Evolutionary conservation across 176 grass and related monocot species (phyloP).

Genomic region (Cenchrus fungigraminus): DNA sequence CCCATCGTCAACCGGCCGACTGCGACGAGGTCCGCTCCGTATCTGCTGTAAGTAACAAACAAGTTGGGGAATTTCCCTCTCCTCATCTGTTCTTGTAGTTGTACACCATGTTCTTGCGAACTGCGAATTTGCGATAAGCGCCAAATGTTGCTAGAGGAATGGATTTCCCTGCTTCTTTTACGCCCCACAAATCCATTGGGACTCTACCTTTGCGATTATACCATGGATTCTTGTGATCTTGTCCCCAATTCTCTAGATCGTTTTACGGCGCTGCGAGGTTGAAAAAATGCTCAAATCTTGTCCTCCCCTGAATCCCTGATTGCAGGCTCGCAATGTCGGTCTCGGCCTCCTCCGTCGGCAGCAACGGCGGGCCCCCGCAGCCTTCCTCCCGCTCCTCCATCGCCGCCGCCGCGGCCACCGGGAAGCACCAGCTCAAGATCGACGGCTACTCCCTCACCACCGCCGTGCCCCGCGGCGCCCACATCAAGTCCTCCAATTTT

Average conservation of each 20-base stretch:
- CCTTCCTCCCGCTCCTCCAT: neutral
- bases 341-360: neutral
- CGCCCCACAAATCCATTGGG: neutral
- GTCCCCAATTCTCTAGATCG: neutral
- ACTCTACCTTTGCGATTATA: neutral
- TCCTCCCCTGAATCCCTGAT: neutral
- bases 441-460: constrained; percentile 5
- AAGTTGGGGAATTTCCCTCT: neutral
- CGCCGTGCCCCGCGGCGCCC: neutral
- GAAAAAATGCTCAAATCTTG: neutral
- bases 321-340: neutral
- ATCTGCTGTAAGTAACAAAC: neutral
- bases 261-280: neutral
- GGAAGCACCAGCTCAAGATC: constrained; percentile 1
- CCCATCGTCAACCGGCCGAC: neutral
- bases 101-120: neutral
- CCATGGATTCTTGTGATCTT: neutral
- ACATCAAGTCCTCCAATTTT: constrained; percentile 17
- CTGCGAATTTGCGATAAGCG: no score
- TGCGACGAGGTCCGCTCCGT: neutral
- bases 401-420: neutral
- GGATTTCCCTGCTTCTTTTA: neutral
- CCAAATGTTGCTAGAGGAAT: neutral
- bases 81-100: neutral
- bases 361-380: neutral